Percentiles rank a stretch among this genome's conserved stretches.
These are phyloP conservation scores for Euphorbia celastroides DNA, from an alignment of 441 rosid genomes.

Conservation along the genomic window DNA sequence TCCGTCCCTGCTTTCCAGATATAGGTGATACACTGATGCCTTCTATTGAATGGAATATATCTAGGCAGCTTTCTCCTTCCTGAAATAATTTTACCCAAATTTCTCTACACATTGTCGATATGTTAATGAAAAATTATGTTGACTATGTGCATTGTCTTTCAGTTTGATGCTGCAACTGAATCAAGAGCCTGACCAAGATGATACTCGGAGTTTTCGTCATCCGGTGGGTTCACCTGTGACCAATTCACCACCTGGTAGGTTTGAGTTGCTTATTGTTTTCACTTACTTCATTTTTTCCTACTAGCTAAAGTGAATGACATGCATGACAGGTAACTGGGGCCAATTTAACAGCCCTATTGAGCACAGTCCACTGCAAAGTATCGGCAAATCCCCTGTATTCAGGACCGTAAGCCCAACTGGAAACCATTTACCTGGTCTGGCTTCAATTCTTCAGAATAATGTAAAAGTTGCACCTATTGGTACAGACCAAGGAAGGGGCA, in stretches of 20 bases:
- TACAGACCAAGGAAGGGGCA: constrained; percentile 58
- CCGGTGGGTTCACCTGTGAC: constrained; percentile 78
- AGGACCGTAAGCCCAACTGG: constrained; percentile 54
- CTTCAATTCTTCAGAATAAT: constrained; percentile 65
- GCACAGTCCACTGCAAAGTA: constrained; percentile 54
- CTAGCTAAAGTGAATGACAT: constrained; percentile 19
- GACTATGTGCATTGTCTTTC: constrained; percentile 16
- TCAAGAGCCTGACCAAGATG: constrained; percentile 91
- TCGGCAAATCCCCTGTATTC: constrained; percentile 72
- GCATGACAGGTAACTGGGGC: constrained; percentile 71
- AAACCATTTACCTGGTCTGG: constrained; percentile 69
- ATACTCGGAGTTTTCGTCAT: constrained; percentile 53
- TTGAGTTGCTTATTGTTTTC: constrained; percentile 13
- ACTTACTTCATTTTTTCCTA: constrained; percentile 9
- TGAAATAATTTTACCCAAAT: not conserved
- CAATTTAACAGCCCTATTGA: constrained; percentile 80
- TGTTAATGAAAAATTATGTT: constrained; percentile 1
- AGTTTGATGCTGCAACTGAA: constrained; percentile 87
- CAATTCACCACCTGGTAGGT: constrained; percentile 86
- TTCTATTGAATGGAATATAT: not conserved
- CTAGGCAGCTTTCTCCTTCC: not conserved
- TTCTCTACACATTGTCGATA: not conserved
- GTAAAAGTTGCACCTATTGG: constrained; percentile 77
- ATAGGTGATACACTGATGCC: constrained; percentile 1
- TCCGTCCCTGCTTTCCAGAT: too few species aligned